Conservation (phyloP, 495 filamentous ascomycete species). For the Alectoria sarmentosa region DNA sequence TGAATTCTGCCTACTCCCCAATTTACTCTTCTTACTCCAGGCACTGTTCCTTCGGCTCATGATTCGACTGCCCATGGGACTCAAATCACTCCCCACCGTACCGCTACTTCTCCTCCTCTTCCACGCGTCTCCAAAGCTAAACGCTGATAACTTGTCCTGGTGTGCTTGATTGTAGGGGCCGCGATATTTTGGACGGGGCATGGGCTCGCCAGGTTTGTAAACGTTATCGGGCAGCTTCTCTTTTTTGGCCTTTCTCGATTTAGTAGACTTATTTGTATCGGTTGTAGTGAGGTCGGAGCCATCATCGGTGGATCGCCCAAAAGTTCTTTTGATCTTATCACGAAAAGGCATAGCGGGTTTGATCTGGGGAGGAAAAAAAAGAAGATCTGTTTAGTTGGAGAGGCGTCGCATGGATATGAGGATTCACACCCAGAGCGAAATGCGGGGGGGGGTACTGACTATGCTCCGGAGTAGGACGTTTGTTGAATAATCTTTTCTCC, state of each 20-base stretch:
- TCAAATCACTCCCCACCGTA: constrained; percentile 20
- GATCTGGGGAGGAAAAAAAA: neutral
- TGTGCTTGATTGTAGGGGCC: constrained; percentile 47
- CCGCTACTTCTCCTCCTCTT: constrained; percentile 30
- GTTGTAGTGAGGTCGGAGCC: constrained; percentile 26
- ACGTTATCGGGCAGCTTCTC: constrained; percentile 34
- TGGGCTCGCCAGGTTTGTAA: constrained; percentile 41
- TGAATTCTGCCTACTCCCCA: constrained; percentile 23
- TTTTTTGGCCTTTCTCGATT: constrained; percentile 32
- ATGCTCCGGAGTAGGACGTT: neutral
- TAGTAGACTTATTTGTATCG: constrained; percentile 19
- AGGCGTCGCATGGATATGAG: neutral
- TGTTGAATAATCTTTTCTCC: neutral
- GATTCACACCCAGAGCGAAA: neutral
- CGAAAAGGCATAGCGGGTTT: constrained; percentile 39
- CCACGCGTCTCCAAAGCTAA: constrained; percentile 40
- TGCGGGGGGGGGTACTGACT: neutral
- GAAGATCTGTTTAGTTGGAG: neutral
- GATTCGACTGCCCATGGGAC: constrained; percentile 27
- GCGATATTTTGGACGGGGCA: constrained; percentile 46
- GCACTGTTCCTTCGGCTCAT: constrained; percentile 26
- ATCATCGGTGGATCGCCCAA: constrained; percentile 19
- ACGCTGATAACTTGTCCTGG: constrained; percentile 42
- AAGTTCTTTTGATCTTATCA: constrained; percentile 30
- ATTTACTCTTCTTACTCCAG: constrained; percentile 15